phyloP scores from a whole-genome alignment of 2,329 filamentous ascomycete species.

The Fusarium incarnatum region DNA sequence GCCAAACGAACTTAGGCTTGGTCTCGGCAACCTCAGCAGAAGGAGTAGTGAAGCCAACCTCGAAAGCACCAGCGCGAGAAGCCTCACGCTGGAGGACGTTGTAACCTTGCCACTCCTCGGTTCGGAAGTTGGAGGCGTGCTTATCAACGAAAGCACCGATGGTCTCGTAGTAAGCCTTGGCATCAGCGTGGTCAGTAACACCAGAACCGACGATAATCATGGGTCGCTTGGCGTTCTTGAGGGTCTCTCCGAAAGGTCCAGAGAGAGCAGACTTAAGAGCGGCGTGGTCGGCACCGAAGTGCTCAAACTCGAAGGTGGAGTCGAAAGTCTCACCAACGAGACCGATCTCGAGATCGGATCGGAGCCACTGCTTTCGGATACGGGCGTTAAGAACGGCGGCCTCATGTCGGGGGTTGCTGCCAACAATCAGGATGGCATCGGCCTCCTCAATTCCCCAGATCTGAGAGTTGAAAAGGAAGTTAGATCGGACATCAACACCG shows the following conservation, averaged over 20 bases:
- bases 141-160: slow-evolving; percentile 93
- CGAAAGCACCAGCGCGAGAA: slow-evolving; percentile 91
- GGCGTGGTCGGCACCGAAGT: slow-evolving; percentile 82
- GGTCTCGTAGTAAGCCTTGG: slow-evolving; percentile 92
- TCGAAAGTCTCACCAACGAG: slow-evolving; percentile 91
- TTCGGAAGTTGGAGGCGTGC: slow-evolving; percentile 88
- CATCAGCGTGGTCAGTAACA: slow-evolving; percentile 89
- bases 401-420: slow-evolving; percentile 95
- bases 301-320: slow-evolving; percentile 95
- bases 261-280: slow-evolving; percentile 87
- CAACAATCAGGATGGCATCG: slow-evolving; percentile 90
- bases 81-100: slow-evolving; percentile 95
- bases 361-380: slow-evolving; percentile 97
- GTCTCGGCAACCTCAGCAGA: slow-evolving; percentile 84
- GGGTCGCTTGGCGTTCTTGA: slow-evolving; percentile 85
- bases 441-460: slow-evolving; percentile 95
- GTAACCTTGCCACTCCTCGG: slow-evolving; percentile 95
- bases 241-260: slow-evolving; percentile 92
- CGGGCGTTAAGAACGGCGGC: slow-evolving; percentile 95
- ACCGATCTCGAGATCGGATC: slow-evolving; percentile 92
- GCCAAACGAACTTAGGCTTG: slow-evolving; percentile 94
- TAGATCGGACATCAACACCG: slow-evolving; percentile 91
- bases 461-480: slow-evolving; percentile 96
- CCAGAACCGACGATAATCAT: slow-evolving; percentile 98
- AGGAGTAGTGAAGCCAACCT: slow-evolving; percentile 92